Conservation (phyloP, 345 rosid genomes). For the Limnanthes douglasii region DNA sequence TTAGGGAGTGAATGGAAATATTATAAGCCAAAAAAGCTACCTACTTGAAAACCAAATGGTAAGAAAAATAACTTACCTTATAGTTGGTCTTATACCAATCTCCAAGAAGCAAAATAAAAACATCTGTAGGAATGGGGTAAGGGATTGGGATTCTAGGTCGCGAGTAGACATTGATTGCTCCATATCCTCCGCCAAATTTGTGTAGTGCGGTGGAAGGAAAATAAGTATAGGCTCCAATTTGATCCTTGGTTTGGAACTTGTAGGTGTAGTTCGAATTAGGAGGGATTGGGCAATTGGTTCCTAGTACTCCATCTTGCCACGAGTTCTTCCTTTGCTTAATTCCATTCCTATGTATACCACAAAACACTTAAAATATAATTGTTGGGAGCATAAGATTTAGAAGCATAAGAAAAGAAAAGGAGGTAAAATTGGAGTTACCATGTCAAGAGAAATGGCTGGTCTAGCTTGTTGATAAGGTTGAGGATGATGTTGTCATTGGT, state of each 20-base stretch:
- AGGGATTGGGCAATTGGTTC: slow-evolving; percentile 81
- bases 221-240: slow-evolving; percentile 70
- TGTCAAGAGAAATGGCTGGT: slow-evolving; percentile 86
- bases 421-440: slow-evolving; percentile 27
- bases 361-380: neutral
- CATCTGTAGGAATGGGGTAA: slow-evolving; percentile 45
- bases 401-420: neutral
- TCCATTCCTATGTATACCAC: slow-evolving; percentile 48
- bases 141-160: slow-evolving; percentile 74
- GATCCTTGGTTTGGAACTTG: slow-evolving; percentile 81
- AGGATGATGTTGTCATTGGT: slow-evolving; percentile 87
- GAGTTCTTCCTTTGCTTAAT: slow-evolving; percentile 83
- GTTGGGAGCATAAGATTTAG: no score
- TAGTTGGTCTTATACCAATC: slow-evolving; percentile 81
- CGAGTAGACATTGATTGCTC: slow-evolving; percentile 44
- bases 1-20: no score
- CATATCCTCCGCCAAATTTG: slow-evolving; percentile 80
- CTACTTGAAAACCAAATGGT: no score
- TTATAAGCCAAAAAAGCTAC: neutral
- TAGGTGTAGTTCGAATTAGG: slow-evolving; percentile 76
- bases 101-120: slow-evolving; percentile 65
- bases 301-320: slow-evolving; percentile 76
- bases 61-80: slow-evolving; percentile 41
- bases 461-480: slow-evolving; percentile 85
- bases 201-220: slow-evolving; percentile 75